Evolutionary conservation across 192 early-diverging fungal genomes (phyloP).

Genomic region (Coemansia sp.): DNA sequence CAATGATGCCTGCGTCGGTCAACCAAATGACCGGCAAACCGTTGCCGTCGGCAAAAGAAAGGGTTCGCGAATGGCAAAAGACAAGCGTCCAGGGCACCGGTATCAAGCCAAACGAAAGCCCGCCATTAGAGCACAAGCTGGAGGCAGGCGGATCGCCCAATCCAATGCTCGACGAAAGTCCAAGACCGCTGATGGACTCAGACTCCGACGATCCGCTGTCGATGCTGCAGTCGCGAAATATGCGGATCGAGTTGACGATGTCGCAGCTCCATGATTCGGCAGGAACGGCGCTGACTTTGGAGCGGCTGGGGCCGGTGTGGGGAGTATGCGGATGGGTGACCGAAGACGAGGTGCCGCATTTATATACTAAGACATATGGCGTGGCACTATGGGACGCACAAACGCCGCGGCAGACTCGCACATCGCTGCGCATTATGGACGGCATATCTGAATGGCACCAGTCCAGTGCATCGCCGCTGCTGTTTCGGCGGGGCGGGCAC

Average conservation of each 20-base stretch:
- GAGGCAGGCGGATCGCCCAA: too few species aligned
- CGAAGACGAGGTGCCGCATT: slow-evolving; percentile 16
- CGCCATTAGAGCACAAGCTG: not conserved
- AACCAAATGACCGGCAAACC: slow-evolving; percentile 2
- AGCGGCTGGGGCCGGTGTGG: slow-evolving; percentile 29
- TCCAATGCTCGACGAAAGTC: too few species aligned
- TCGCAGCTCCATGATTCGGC: slow-evolving; percentile 2
- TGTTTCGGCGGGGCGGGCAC: slow-evolving; percentile 25
- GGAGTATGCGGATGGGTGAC: slow-evolving; percentile 34
- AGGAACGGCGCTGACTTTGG: slow-evolving; percentile 14
- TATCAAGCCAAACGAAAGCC: not conserved
- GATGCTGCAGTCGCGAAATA: slow-evolving; percentile 1
- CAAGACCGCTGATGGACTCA: not conserved
- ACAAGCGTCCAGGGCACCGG: not conserved
- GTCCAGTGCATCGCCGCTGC: slow-evolving; percentile 5
- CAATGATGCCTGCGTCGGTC: slow-evolving; percentile 36
- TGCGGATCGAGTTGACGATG: not conserved
- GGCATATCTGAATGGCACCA: slow-evolving; percentile 12
- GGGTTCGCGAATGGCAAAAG: slow-evolving; percentile 23
- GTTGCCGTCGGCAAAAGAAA: slow-evolving; percentile 18
- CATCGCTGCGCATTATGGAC: slow-evolving; percentile 4
- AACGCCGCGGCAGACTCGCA: slow-evolving; percentile 14
- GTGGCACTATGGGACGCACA: slow-evolving; percentile 14
- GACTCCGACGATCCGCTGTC: slow-evolving; percentile 4
- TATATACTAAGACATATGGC: slow-evolving; percentile 10